Evolutionary conservation across 164 flowering plant species (phyloP).

Genomic region (Vitis rotundifolia): DNA sequence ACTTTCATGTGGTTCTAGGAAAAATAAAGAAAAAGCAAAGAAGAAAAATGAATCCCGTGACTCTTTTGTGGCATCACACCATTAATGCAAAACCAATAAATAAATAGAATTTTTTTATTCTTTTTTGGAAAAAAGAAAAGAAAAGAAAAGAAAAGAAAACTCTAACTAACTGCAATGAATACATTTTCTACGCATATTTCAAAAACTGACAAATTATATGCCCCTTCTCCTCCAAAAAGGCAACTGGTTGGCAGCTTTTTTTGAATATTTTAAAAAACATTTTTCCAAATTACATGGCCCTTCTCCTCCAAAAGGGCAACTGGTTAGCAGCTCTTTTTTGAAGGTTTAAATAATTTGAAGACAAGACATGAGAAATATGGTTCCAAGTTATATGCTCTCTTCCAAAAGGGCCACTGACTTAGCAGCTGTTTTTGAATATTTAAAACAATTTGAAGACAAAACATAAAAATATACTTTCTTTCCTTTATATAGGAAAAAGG

Average conservation of each 20-base stretch:
- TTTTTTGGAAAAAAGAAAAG: too few relatives aligned
- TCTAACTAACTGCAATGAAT: neutral
- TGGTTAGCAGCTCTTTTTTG: neutral
- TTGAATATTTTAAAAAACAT: neutral
- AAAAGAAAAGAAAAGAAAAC: neutral
- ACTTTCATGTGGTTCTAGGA: too few relatives aligned
- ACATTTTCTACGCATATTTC: neutral
- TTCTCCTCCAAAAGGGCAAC: too few relatives aligned
- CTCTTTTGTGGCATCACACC: too few relatives aligned
- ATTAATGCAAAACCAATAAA: too few relatives aligned
- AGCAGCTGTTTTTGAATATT: neutral
- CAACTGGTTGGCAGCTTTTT: conserved; percentile 9
- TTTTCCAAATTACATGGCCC: too few relatives aligned
- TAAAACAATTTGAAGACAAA: neutral
- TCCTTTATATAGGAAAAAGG: too few relatives aligned
- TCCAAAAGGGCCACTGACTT: too few relatives aligned
- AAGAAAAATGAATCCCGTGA: too few relatives aligned
- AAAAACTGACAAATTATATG: neutral
- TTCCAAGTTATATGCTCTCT: too few relatives aligned
- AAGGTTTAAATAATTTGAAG: neutral
- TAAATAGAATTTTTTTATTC: neutral
- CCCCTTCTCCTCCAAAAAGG: conserved; percentile 1
- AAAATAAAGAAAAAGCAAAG: too few relatives aligned
- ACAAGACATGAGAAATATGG: neutral
- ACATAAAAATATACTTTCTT: neutral